These are phyloP conservation scores for Geosmithia putterillii DNA, from an alignment of 2,329 filamentous ascomycete species.

Conservation along the genomic window DNA sequence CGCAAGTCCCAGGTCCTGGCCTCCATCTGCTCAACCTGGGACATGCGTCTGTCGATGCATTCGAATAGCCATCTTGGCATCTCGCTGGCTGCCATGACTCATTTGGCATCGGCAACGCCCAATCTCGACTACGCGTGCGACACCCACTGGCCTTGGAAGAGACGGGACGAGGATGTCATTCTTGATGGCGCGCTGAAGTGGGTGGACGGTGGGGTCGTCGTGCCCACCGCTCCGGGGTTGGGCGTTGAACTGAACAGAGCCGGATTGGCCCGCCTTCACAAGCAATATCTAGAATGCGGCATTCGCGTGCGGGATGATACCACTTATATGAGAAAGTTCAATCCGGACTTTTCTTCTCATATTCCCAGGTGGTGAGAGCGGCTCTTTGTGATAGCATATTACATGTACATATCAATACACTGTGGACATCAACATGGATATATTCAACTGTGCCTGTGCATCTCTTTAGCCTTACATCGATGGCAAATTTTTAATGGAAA, in stretches of 20 bases:
- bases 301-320: conserved; percentile 23
- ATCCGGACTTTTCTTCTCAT: conserved; percentile 18
- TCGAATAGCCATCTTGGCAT: conserved; percentile 30
- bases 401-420: no score
- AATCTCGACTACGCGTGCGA: conserved; percentile 30
- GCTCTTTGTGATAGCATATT: neutral
- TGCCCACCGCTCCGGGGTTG: conserved; percentile 20
- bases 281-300: conserved; percentile 24
- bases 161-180: conserved; percentile 25
- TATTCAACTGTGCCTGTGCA: no score
- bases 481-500: no score
- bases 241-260: conserved; percentile 24
- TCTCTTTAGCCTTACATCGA: no score
- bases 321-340: conserved; percentile 20
- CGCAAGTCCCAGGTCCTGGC: conserved; percentile 25
- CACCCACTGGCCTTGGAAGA: conserved; percentile 32
- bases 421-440: no score
- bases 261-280: conserved; percentile 19
- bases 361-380: conserved; percentile 17
- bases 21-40: conserved; percentile 24
- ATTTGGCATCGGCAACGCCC: conserved; percentile 24
- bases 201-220: conserved; percentile 19
- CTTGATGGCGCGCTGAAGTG: conserved; percentile 21
- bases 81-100: conserved; percentile 28
- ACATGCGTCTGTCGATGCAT: conserved; percentile 27